Evolutionary conservation across 768 basidiomycete genomes (phyloP), one percentile per base, ranked within the genome.

Genomic region (Hebeloma cylindrosporum): DNA sequence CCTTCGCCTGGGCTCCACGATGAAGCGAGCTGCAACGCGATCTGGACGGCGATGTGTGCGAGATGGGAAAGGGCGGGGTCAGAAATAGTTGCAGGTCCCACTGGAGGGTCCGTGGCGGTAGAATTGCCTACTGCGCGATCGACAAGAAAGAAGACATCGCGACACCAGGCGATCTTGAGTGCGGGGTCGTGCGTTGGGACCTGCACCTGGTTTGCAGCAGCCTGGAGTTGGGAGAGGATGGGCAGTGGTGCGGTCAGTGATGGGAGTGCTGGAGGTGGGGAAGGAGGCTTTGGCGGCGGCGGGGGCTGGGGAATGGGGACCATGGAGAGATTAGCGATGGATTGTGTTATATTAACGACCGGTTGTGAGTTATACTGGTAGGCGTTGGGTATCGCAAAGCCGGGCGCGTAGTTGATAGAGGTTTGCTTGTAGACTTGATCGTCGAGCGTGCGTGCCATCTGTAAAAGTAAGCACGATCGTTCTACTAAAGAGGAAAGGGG

Each of bases 71-170:
- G 75, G 3, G 72, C 71, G 0, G 79, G 74, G 54, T 93, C 82
- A 9, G 71, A 58, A 49, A 87, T 78, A 26, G 70, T 61, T 13
- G 73, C 67, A 0, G 83, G 79, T 0, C 80, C 84, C 11, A 76
- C 54, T 0, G 71, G 65, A 2, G 71, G 64, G 31, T 80, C 80
- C 0, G 71, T 63, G 40, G 73, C 56, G 0, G 67, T 5, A 60
- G 36, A 17, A 53, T 45, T 26, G 62, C 44, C 36, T 14, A 40
- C 21, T 0, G 58, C 51, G 30, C 53, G 77, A 40, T 94, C 87
- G 43, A 89, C 80, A 46, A 94, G 80, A 56, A 82, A 78, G 45
- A 93, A 63, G 44, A 94, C 87, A 51, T 95, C 91, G 37, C 88
- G 74, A 11, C 80, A 79, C 92, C 93, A 97, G 20, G 77, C 71